Conservation (phyloP, 2,329 filamentous ascomycete genomes). For the Hypoxylon sp. region DNA sequence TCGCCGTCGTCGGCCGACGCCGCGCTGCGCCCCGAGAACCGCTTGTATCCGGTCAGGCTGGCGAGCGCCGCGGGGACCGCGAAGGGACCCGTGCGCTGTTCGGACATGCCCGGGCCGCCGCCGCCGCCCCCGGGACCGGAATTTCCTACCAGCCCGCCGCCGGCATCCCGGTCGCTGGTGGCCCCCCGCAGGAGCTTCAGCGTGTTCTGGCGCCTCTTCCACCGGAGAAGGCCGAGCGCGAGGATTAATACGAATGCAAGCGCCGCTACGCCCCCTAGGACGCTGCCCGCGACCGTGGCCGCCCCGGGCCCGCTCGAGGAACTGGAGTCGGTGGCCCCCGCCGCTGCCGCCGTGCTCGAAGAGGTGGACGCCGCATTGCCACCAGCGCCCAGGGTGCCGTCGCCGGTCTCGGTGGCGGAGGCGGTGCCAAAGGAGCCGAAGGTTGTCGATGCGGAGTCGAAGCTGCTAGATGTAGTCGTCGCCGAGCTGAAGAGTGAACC, state of each 20-base stretch:
- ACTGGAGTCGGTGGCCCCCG: slow-evolving; percentile 28
- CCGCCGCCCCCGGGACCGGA: slow-evolving; percentile 45
- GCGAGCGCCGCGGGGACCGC: slow-evolving; percentile 64
- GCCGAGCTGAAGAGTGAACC: slow-evolving; percentile 24
- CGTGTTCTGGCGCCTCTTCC: slow-evolving; percentile 64
- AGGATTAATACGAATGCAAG: slow-evolving; percentile 67
- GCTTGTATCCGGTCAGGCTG: slow-evolving; percentile 56
- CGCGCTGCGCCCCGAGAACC: slow-evolving; percentile 47
- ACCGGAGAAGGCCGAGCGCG: slow-evolving; percentile 64
- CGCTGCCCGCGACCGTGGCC: slow-evolving; percentile 63
- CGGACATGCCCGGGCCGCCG: slow-evolving; percentile 56
- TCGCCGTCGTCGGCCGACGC: slow-evolving; percentile 58
- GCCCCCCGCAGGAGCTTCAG: slow-evolving; percentile 59
- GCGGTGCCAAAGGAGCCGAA: slow-evolving; percentile 26
- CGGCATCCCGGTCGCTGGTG: slow-evolving; percentile 50
- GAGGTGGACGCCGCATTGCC: slow-evolving; percentile 44
- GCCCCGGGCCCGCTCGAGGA: slow-evolving; percentile 46
- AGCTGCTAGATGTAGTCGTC: slow-evolving; percentile 30
- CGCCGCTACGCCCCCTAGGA: slow-evolving; percentile 69
- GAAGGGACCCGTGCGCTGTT: slow-evolving; percentile 58
- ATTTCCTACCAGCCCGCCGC: slow-evolving; percentile 50
- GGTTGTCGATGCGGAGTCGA: slow-evolving; percentile 29
- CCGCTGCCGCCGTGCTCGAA: slow-evolving; percentile 42
- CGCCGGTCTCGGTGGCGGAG: slow-evolving; percentile 31
- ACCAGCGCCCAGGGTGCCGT: slow-evolving; percentile 36